Conservation (phyloP, 768 basidiomycete genomes). For the Calvatia gigantea region DNA sequence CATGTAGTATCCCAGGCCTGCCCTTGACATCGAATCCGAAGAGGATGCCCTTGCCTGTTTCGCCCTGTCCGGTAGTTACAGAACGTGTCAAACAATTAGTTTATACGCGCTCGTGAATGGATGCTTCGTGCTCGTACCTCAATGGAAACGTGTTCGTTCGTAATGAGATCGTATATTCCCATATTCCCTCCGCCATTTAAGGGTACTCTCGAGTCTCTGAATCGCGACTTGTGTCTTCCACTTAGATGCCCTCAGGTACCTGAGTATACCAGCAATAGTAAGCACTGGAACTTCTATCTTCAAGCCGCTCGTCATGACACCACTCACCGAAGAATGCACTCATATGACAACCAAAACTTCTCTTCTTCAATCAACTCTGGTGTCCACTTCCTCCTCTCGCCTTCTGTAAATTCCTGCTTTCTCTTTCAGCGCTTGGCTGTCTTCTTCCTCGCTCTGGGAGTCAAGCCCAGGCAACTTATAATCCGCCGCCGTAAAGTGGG, state of each 20-base stretch:
- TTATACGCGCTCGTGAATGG: background rate
- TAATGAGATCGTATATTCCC: slow-evolving; percentile 64
- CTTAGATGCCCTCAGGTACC: slow-evolving; percentile 8
- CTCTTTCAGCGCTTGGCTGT: background rate
- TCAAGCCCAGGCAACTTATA: slow-evolving; percentile 11
- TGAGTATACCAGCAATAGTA: background rate
- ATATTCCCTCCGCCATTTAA: slow-evolving; percentile 40
- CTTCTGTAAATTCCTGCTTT: background rate
- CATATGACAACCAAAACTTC: slow-evolving; percentile 77
- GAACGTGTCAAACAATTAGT: background rate
- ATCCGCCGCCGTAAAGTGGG: slow-evolving; percentile 1
- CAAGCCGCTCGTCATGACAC: background rate
- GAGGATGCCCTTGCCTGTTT: slow-evolving; percentile 79
- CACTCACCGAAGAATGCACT: slow-evolving; percentile 66
- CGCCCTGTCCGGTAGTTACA: slow-evolving; percentile 37
- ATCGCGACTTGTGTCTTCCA: slow-evolving; percentile 7
- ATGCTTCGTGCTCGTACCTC: slow-evolving; percentile 45
- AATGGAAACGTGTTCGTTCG: slow-evolving; percentile 61
- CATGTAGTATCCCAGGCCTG: slow-evolving; percentile 70
- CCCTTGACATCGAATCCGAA: slow-evolving; percentile 72
- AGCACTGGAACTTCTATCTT: background rate
- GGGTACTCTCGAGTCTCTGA: slow-evolving; percentile 7
- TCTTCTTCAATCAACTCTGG: slow-evolving; percentile 58
- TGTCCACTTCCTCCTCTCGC: slow-evolving; percentile 16
- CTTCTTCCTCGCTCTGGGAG: background rate